Evolutionary conservation across 2,329 filamentous ascomycete species (phyloP).

Genomic region (Neurospora crassa): DNA sequence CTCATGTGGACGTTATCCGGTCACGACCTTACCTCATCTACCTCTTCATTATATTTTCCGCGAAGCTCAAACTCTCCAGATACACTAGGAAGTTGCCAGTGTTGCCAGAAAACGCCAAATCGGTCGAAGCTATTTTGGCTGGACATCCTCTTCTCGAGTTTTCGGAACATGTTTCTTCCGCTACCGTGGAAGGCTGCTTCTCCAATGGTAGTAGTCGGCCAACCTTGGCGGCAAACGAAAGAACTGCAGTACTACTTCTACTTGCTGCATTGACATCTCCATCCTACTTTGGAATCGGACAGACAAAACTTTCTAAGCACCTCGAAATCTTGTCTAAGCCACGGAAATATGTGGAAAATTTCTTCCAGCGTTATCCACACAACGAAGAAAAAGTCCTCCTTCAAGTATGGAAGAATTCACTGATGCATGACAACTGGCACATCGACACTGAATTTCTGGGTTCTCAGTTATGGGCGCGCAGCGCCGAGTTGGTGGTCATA

Average conservation of each 20-base stretch:
- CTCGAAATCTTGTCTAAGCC: neutral
- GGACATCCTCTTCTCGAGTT: neutral
- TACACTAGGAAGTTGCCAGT: no score
- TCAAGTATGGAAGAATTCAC: neutral
- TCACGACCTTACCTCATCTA: neutral
- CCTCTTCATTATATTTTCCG: neutral
- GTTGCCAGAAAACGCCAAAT: no score
- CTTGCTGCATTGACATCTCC: neutral
- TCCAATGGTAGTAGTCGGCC: neutral
- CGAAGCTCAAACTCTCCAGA: no score
- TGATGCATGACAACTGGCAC: neutral
- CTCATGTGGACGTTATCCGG: neutral
- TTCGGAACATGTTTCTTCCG: neutral
- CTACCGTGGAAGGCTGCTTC: neutral
- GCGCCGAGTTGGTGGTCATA: neutral
- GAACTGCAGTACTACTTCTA: neutral
- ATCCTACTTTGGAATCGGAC: neutral
- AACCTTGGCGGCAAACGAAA: neutral
- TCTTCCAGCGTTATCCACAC: neutral
- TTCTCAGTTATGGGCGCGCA: no score
- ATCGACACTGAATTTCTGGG: neutral
- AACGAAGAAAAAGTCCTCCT: neutral
- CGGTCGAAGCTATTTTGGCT: neutral
- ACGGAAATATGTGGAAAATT: neutral
- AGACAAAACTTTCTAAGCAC: neutral